Conservation (phyloP, 805 yeast species). For the Jamesozyma piceae region DNA sequence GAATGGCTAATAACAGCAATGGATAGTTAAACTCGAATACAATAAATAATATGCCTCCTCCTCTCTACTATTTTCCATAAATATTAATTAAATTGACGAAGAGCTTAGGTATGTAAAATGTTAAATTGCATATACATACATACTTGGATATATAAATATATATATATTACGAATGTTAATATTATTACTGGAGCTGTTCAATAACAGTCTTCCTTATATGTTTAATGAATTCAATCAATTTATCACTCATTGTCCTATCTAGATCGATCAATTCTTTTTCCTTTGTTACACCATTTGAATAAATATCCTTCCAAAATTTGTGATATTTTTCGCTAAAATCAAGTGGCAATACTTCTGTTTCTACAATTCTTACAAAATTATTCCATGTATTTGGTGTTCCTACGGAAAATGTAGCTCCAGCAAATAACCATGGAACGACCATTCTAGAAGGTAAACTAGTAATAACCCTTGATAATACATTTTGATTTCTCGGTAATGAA, state of each 20-base stretch:
- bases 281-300: background rate
- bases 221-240: background rate
- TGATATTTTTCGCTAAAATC: conserved; percentile 5
- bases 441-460: conserved; percentile 23
- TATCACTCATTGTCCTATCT: background rate
- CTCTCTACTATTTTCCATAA: no score
- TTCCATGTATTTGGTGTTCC: conserved; percentile 23
- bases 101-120: no score
- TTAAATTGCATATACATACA: background rate
- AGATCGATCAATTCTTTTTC: background rate
- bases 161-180: no score
- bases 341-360: conserved; percentile 16
- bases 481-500: conserved; percentile 5
- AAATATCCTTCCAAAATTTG: background rate
- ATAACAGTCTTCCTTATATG: conserved; percentile 5
- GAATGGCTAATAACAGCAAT: conserved; percentile 25
- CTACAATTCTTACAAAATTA: conserved; percentile 10
- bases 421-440: conserved; percentile 15
- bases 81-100: no score
- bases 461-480: conserved; percentile 9
- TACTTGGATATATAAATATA: background rate
- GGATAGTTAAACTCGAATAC: background rate
- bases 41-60: no score
- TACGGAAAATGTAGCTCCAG: conserved; percentile 14
- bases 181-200: background rate